Conservation (phyloP, 805 yeast species). For the Yarrowia osloensis region DNA sequence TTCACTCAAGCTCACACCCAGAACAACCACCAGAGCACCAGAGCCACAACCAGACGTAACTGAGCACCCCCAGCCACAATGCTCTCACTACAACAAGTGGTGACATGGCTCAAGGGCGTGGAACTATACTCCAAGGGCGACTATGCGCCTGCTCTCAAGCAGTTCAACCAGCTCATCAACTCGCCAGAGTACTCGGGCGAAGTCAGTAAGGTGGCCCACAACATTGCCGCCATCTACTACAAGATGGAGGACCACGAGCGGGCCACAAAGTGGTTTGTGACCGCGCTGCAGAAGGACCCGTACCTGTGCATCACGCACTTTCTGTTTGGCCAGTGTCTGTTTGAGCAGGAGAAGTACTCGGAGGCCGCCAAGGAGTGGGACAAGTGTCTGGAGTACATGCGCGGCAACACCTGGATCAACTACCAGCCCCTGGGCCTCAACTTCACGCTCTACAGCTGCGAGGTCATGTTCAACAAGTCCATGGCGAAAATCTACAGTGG, state of each 20-base stretch:
- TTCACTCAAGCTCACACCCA: too few species aligned
- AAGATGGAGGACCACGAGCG: conserved; percentile 17
- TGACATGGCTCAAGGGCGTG: conserved; percentile 31
- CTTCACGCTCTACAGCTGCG: conserved; percentile 16
- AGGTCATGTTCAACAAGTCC: conserved; percentile 9
- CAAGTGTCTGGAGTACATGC: conserved; percentile 18
- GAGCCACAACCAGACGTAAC: too few species aligned
- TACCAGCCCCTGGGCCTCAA: conserved; percentile 27
- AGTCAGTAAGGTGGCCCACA: conserved; percentile 29
- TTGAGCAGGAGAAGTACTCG: conserved; percentile 1
- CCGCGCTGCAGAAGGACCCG: conserved; percentile 24
- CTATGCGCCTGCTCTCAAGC: conserved; percentile 8
- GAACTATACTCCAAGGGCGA: conserved; percentile 9
- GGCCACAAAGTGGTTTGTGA: conserved; percentile 17
- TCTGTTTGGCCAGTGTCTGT: conserved; percentile 21
- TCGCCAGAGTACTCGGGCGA: conserved; percentile 17
- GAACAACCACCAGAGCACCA: neutral
- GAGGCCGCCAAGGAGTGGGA: conserved; percentile 27
- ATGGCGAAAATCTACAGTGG: conserved; percentile 14
- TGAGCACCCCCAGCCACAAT: neutral
- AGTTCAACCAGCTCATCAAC: conserved; percentile 16
- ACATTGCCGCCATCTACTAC: conserved; percentile 16
- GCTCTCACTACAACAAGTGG: conserved; percentile 14
- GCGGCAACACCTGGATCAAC: conserved; percentile 31
- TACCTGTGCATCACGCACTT: conserved; percentile 21